Conservation (phyloP, 129 eudicot genomes). For the Pulicaria dysenterica region DNA sequence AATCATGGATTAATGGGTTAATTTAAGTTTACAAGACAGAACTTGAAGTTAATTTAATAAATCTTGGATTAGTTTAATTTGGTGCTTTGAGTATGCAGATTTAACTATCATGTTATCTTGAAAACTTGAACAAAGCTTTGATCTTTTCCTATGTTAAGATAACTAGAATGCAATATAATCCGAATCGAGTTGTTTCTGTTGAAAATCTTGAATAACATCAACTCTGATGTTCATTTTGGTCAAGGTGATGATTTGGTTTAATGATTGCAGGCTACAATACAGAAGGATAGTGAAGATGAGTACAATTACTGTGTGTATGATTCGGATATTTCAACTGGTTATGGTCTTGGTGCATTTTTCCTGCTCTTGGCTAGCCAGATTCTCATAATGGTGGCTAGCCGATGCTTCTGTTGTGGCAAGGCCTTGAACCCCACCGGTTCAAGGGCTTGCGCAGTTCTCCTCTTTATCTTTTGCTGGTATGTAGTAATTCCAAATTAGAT, state of each 20-base stretch:
- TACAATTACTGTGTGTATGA: constrained; percentile 69
- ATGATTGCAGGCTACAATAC: constrained; percentile 49
- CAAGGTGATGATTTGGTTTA: too few relatives aligned
- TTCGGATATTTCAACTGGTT: constrained; percentile 85
- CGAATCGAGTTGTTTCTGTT: too few relatives aligned
- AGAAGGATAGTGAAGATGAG: constrained; percentile 44
- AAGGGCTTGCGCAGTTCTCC: constrained; percentile 64
- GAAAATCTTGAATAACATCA: too few relatives aligned
- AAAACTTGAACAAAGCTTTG: not conserved
- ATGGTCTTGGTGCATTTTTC: constrained; percentile 84
- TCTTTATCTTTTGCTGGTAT: constrained; percentile 78
- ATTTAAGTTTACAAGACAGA: too few relatives aligned
- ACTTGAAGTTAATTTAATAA: too few relatives aligned
- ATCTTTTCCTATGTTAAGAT: too few relatives aligned
- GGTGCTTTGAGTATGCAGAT: not conserved
- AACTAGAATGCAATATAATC: too few relatives aligned
- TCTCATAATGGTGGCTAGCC: constrained; percentile 74
- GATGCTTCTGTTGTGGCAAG: constrained; percentile 92
- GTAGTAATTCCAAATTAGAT: not conserved
- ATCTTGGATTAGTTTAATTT: not conserved
- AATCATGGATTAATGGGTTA: too few relatives aligned
- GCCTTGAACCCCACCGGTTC: constrained; percentile 85
- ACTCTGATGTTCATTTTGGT: too few relatives aligned
- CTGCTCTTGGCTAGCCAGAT: constrained; percentile 77
- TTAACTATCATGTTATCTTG: not conserved